Evolutionary conservation across 768 basidiomycete species (phyloP).

Genomic region (Leccinum broughii): DNA sequence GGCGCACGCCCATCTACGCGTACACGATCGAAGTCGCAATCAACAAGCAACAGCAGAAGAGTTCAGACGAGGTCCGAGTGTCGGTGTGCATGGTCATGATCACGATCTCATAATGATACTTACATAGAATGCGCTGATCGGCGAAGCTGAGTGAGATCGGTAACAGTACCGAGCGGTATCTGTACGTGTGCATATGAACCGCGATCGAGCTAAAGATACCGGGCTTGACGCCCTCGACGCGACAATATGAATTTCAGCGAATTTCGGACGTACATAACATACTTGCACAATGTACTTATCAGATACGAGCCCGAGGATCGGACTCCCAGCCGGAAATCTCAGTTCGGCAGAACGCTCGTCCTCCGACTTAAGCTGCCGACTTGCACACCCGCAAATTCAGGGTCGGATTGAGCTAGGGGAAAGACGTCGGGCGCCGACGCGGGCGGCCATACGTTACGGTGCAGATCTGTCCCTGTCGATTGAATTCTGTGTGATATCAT

Average conservation of each 20-base stretch:
- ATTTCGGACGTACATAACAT: background rate
- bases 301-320: background rate
- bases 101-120: background rate
- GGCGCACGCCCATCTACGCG: background rate
- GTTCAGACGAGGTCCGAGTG: background rate
- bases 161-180: background rate
- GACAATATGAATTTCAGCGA: background rate
- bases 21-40: no score
- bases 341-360: background rate
- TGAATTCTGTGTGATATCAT: no score
- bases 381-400: background rate
- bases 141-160: constrained; percentile 22
- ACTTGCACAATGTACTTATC: background rate
- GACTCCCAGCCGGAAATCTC: background rate
- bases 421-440: background rate
- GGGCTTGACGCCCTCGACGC: background rate
- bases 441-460: background rate
- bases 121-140: constrained; percentile 17
- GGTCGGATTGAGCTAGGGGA: background rate
- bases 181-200: no score
- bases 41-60: background rate
- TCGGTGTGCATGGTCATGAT: background rate
- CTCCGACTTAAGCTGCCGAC: background rate
- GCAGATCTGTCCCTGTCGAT: no score
- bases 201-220: background rate